Evolutionary conservation across 2,329 filamentous ascomycete species (phyloP).

Genomic region (Dactylonectria estremocensis): DNA sequence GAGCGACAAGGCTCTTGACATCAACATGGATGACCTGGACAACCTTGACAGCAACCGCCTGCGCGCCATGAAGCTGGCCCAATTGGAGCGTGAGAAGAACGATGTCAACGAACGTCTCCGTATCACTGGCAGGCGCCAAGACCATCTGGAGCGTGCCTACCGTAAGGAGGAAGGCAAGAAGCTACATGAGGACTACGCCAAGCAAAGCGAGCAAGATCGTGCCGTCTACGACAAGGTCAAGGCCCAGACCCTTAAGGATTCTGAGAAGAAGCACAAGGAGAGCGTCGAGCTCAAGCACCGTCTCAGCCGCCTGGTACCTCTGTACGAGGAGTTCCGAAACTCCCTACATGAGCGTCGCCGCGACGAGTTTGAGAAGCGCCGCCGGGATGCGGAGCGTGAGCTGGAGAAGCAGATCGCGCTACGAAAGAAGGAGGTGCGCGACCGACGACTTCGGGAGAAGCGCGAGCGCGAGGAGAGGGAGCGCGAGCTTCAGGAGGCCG

Average conservation of each 20-base stretch:
- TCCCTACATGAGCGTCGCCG: slow-evolving; percentile 89
- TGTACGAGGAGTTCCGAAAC: slow-evolving; percentile 87
- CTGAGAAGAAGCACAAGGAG: slow-evolving; percentile 91
- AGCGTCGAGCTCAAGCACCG: slow-evolving; percentile 95
- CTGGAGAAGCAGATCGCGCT: slow-evolving; percentile 91
- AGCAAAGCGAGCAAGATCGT: slow-evolving; percentile 83
- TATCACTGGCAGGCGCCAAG: slow-evolving; percentile 94
- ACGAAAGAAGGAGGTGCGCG: slow-evolving; percentile 90
- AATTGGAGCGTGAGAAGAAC: slow-evolving; percentile 98
- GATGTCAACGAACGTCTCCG: slow-evolving; percentile 92
- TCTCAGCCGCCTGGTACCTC: slow-evolving; percentile 85
- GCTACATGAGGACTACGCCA: slow-evolving; percentile 86
- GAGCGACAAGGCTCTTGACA: slow-evolving; percentile 80
- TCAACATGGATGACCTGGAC: slow-evolving; percentile 86
- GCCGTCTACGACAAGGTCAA: slow-evolving; percentile 86
- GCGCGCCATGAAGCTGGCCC: slow-evolving; percentile 93
- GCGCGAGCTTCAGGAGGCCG: slow-evolving; percentile 83
- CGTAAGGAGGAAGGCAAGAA: slow-evolving; percentile 97
- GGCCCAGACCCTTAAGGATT: slow-evolving; percentile 82
- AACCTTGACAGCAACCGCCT: slow-evolving; percentile 91
- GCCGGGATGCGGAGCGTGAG: slow-evolving; percentile 91
- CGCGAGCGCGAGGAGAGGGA: slow-evolving; percentile 89
- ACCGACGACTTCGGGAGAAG: slow-evolving; percentile 86
- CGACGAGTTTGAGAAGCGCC: slow-evolving; percentile 95
- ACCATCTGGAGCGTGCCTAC: slow-evolving; percentile 97